Evolutionary conservation across 139 green algal genomes (phyloP).

Genomic region (Microglena sp.): DNA sequence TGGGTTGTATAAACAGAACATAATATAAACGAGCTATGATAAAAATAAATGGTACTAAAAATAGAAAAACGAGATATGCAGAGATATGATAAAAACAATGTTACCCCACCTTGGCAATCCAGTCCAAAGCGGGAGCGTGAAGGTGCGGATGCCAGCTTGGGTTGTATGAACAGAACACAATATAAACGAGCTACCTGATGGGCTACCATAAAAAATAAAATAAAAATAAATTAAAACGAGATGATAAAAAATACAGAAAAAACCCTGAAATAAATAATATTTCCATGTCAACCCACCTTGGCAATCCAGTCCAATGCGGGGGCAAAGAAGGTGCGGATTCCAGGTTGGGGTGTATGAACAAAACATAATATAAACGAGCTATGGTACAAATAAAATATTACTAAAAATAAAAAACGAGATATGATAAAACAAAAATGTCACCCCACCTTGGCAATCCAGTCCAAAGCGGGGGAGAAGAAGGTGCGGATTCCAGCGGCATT

Average conservation of each 20-base stretch:
- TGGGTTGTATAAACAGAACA: neutral
- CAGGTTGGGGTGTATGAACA: neutral
- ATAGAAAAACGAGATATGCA: neutral
- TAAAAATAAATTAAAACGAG: too few relatives aligned
- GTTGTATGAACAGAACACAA: too few relatives aligned
- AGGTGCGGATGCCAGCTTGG: slow-evolving; percentile 22
- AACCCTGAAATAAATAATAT: too few relatives aligned
- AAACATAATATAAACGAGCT: neutral
- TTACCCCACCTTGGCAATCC: neutral
- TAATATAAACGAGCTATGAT: neutral
- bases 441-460: neutral
- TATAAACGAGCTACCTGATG: too few relatives aligned
- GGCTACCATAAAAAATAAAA: too few relatives aligned
- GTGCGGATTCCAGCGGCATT: slow-evolving; percentile 23
- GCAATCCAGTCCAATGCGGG: neutral
- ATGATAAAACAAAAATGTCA: neutral
- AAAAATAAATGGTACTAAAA: neutral
- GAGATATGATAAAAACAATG: neutral
- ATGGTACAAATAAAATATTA: neutral
- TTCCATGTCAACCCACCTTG: too few relatives aligned
- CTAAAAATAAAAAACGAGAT: neutral
- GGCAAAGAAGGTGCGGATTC: neutral
- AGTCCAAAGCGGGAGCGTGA: neutral
- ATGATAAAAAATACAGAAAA: too few relatives aligned
- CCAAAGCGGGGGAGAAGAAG: neutral